Evolutionary conservation across 2,329 filamentous ascomycete species (phyloP).

Genomic region (Tolypocladium sp.): DNA sequence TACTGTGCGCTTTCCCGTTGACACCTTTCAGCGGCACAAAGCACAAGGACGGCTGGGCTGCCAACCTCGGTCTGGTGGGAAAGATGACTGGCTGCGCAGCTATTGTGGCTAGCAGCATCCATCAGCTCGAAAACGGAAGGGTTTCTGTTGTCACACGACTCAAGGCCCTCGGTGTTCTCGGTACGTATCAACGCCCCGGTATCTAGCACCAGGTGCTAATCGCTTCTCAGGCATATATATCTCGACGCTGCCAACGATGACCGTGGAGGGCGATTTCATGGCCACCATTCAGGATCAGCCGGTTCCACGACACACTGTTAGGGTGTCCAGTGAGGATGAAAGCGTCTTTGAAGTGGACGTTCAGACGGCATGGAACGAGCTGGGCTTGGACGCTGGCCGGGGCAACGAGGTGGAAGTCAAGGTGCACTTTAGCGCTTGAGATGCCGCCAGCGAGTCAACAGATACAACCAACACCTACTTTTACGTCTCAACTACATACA

Average conservation of each 20-base stretch:
- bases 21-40: conserved; percentile 40
- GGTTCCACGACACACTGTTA: conserved; percentile 59
- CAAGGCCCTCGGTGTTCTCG: conserved; percentile 71
- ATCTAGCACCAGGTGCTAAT: background rate
- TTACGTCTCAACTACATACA: no score
- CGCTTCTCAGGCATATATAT: conserved; percentile 57
- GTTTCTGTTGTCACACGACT: conserved; percentile 59
- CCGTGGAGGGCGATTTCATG: conserved; percentile 58
- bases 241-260: conserved; percentile 53
- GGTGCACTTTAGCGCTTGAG: conserved; percentile 39
- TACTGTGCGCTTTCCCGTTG: conserved; percentile 66
- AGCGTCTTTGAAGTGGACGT: conserved; percentile 71
- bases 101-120: conserved; percentile 53
- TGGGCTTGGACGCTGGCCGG: conserved; percentile 63
- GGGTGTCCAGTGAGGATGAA: conserved; percentile 37
- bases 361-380: conserved; percentile 65
- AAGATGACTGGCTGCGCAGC: conserved; percentile 90
- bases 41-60: conserved; percentile 37
- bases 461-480: no score
- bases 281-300: conserved; percentile 64
- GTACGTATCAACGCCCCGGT: conserved; percentile 28
- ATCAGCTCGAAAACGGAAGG: conserved; percentile 43
- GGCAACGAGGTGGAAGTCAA: conserved; percentile 71
- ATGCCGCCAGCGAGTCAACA: background rate
- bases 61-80: conserved; percentile 67